Evolutionary conservation across 805 yeast genomes (phyloP), one percentile per base, ranked within the genome.

Genomic region (Nakazawaea molendinolei): DNA sequence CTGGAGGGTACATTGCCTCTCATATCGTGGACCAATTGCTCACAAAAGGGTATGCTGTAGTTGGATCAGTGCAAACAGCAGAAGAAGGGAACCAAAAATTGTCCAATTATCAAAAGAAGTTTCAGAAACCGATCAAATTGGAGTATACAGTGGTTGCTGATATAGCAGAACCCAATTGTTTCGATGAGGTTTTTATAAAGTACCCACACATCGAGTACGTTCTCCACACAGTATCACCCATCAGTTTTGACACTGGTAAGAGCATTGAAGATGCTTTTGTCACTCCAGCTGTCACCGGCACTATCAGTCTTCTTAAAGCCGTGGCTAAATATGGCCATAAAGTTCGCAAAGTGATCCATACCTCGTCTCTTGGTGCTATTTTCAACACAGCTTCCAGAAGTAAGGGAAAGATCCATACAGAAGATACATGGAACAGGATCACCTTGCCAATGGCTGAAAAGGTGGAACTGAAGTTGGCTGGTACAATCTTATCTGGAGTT

Each of bases 281-380:
- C 15, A 50, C 58, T 12, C 83, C 85, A 7, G 82, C 84, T 1
- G 62, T 71, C 9, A 50, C 61, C 26, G 83, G 83, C 28, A 71
- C 80, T 8, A 53, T 54, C 29, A 65, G 67, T 42, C 58, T 74
- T 35, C 54, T 77, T 47, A 49, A 55, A 7, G 63, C 75, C 1
- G 58, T 69, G 31, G 52, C 59, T 42, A 46, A 50, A 23, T 61
- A 55, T 43, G 72, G 68, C 8, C 64, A 69, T 5, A 56, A 63
- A 35, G 65, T 71, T 19, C 60, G 63, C 35, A 58, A 65, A 33
- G 68, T 76, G 22, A 75, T 76, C n/a, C 43, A 70, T 12, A 76
- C 83, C 0, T 74, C 74, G 3, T 68, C 74, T 5, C 69, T 65
- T 44, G 74, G 73, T 5, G 71, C 76, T 2, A 55, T 53, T 13